Conservation (phyloP, 2,329 filamentous ascomycete species). For the Penicillium sp. region DNA sequence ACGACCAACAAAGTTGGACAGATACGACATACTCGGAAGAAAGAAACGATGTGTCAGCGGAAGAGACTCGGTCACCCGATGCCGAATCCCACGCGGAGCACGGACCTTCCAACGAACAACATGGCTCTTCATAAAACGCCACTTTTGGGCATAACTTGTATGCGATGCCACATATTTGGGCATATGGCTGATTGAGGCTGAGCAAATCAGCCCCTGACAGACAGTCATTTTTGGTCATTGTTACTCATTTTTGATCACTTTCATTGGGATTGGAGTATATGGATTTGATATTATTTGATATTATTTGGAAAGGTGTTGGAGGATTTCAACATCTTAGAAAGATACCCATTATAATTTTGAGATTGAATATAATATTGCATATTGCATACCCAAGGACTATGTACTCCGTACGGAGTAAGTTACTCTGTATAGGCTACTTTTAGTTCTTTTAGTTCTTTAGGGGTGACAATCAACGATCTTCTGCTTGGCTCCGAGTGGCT, state of each 20-base stretch:
- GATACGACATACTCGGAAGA: constrained; percentile 18
- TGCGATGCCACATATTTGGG: background rate
- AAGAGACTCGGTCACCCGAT: background rate
- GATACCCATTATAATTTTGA: no score
- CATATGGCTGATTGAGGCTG: background rate
- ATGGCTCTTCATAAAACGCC: background rate
- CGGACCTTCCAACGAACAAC: background rate
- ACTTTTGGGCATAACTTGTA: background rate
- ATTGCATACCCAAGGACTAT: no score
- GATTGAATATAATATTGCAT: no score
- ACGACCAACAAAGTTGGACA: constrained; percentile 23
- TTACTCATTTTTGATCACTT: background rate
- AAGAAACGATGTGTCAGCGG: constrained; percentile 3
- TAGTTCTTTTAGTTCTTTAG: no score
- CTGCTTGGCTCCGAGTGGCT: background rate
- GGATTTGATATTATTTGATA: no score
- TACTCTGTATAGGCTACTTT: no score
- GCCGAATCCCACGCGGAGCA: background rate
- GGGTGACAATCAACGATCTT: background rate
- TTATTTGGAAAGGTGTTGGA: no score
- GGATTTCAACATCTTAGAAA: no score
- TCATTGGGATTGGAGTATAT: no score
- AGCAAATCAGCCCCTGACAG: background rate
- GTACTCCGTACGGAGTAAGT: no score
- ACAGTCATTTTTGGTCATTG: background rate